Percentiles rank a stretch among this genome's conserved stretches.
phyloP scores from a whole-genome alignment of 192 early-diverging fungal species.

The Coemansia sp. region DNA sequence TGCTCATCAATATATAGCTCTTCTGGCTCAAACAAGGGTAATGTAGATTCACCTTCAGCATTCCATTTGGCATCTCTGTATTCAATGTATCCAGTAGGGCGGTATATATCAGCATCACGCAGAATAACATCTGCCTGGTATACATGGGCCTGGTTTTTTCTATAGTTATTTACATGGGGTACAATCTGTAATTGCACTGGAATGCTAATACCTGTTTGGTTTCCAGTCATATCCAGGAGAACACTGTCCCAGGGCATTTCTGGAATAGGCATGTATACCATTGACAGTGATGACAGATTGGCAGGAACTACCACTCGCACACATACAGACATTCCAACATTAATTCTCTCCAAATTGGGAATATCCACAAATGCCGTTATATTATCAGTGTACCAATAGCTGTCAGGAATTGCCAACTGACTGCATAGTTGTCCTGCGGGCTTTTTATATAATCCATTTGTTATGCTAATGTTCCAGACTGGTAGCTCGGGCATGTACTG shows the following conservation, averaged over 20 bases:
- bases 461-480: neutral
- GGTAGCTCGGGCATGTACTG: conserved; percentile 2
- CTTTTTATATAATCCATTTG: neutral
- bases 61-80: conserved; percentile 9
- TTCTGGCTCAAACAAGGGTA: neutral
- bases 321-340: conserved; percentile 31
- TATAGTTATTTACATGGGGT: neutral
- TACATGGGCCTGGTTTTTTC: neutral
- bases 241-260: conserved; percentile 12
- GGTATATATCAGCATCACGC: conserved; percentile 4
- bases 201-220: conserved; percentile 2
- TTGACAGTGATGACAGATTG: neutral
- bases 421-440: neutral
- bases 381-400: conserved; percentile 2
- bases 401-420: conserved; percentile 12
- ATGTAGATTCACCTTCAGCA: neutral
- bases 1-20: neutral
- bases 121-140: conserved; percentile 11
- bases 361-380: conserved; percentile 14
- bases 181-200: neutral
- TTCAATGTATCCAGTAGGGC: conserved; percentile 3
- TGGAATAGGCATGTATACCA: conserved; percentile 11
- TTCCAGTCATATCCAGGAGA: conserved; percentile 1
- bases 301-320: conserved; percentile 47
- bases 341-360: neutral